Evolutionary conservation across 768 basidiomycete species (phyloP).

Genomic region (Thelephora aurantiotincta): DNA sequence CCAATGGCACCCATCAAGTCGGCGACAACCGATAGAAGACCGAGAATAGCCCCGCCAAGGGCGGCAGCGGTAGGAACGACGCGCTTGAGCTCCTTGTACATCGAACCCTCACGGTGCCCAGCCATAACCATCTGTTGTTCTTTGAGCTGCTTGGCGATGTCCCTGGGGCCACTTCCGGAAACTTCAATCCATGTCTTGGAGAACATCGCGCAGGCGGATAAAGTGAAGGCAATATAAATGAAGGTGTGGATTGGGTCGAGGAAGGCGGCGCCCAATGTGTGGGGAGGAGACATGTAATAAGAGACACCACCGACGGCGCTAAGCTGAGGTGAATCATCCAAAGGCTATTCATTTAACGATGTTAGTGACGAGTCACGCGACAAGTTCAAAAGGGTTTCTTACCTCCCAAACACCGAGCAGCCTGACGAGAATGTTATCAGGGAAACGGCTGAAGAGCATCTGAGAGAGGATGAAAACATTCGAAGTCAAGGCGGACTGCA

Average conservation of each 20-base stretch:
- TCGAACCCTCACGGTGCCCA: constrained; percentile 84
- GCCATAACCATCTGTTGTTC: constrained; percentile 95
- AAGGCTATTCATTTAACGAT: constrained; percentile 41
- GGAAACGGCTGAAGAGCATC: constrained; percentile 90
- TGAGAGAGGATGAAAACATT: constrained; percentile 95
- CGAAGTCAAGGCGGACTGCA: constrained; percentile 82
- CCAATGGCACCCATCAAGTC: constrained; percentile 95
- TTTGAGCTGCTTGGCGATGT: constrained; percentile 96
- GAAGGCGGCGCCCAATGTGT: constrained; percentile 76
- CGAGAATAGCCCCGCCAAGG: constrained; percentile 94
- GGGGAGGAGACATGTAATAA: constrained; percentile 98
- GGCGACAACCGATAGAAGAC: constrained; percentile 78
- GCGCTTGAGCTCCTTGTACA: constrained; percentile 99
- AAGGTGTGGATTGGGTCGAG: constrained; percentile 89
- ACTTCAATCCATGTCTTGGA: constrained; percentile 99
- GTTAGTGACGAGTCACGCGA: not conserved
- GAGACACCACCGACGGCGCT: constrained; percentile 81
- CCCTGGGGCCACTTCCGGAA: constrained; percentile 88
- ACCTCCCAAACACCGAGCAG: constrained; percentile 99
- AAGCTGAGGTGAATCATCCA: constrained; percentile 90
- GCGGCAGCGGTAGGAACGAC: constrained; percentile 97
- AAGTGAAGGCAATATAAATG: constrained; percentile 85
- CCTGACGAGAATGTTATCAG: constrained; percentile 76
- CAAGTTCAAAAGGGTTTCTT: constrained; percentile 10
- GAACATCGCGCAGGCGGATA: constrained; percentile 90